A percentile compares a stretch with the other conserved stretches of the same genome.
These are phyloP conservation scores for Tetrahymena elliotti DNA, from an alignment of 73 alveolate species.

Conservation along the genomic window DNA sequence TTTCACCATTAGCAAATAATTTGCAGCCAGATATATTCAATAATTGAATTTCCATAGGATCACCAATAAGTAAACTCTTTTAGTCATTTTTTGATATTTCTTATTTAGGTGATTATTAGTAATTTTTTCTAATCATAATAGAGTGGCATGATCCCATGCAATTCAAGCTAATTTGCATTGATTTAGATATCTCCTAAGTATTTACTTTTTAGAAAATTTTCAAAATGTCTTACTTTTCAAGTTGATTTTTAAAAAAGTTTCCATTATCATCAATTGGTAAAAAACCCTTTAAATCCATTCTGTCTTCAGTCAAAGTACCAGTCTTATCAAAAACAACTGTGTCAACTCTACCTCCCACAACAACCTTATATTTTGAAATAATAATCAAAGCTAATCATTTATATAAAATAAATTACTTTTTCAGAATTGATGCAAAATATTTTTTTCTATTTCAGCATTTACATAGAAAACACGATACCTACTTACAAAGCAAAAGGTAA, in stretches of 20 bases:
- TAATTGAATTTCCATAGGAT: conserved; percentile 79
- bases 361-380: neutral
- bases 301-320: conserved; percentile 52
- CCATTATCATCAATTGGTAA: conserved; percentile 2
- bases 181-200: neutral
- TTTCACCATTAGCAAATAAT: neutral
- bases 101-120: neutral
- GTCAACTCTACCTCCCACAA: conserved; percentile 60
- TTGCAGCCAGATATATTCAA: conserved; percentile 44
- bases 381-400: neutral
- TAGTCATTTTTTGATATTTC: neutral
- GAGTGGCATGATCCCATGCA: conserved; percentile 22
- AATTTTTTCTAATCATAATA: neutral
- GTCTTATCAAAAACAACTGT: conserved; percentile 69
- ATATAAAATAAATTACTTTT: conserved; percentile 46
- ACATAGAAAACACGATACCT: conserved; percentile 71
- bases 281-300: conserved; percentile 9
- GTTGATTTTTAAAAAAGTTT: neutral
- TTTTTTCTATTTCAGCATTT: conserved; percentile 54
- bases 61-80: conserved; percentile 61
- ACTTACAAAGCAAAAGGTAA: conserved; percentile 81
- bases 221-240: neutral
- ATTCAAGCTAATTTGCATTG: neutral
- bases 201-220: neutral
- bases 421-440: conserved; percentile 77